Evolutionary conservation across 148 eudicot genomes (phyloP).

Genomic region (Heliamphora exappendiculata): DNA sequence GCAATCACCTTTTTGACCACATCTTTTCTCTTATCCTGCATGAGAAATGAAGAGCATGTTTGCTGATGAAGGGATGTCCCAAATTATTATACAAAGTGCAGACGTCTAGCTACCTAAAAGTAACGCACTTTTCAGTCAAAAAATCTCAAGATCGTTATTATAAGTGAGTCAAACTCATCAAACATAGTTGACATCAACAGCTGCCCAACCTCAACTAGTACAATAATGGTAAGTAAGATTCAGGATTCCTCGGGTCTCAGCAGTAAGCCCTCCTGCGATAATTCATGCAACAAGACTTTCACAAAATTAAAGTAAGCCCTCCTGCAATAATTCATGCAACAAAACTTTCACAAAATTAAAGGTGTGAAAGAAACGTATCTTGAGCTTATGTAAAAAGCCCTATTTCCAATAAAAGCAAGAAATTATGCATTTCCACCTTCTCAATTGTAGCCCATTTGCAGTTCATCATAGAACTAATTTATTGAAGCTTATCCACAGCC

Average conservation of each 20-base stretch:
- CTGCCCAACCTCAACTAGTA: slow-evolving; percentile 99
- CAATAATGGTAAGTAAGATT: slow-evolving; percentile 79
- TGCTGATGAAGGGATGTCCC: neutral
- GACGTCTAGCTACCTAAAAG: slow-evolving; percentile 1
- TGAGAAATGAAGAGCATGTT: neutral
- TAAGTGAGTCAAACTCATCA: neutral
- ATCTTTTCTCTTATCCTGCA: slow-evolving; percentile 98
- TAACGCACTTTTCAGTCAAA: neutral
- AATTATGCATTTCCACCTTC: neutral
- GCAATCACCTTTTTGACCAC: slow-evolving; percentile 99
- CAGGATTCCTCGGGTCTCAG: slow-evolving; percentile 73
- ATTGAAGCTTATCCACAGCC: neutral
- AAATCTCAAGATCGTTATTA: neutral
- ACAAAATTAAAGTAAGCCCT: no score
- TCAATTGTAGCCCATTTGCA: neutral
- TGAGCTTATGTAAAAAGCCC: neutral
- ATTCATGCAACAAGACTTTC: slow-evolving; percentile 10
- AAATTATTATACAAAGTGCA: neutral
- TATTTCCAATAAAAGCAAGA: neutral
- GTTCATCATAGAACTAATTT: neutral
- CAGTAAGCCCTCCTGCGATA: slow-evolving; percentile 82
- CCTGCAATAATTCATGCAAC: no score
- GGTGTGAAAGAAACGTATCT: neutral
- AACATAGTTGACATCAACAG: slow-evolving; percentile 94
- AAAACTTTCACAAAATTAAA: neutral